Evolutionary conservation across 1,139 yeast genomes (phyloP).

Genomic region (Taiozyma sp.): DNA sequence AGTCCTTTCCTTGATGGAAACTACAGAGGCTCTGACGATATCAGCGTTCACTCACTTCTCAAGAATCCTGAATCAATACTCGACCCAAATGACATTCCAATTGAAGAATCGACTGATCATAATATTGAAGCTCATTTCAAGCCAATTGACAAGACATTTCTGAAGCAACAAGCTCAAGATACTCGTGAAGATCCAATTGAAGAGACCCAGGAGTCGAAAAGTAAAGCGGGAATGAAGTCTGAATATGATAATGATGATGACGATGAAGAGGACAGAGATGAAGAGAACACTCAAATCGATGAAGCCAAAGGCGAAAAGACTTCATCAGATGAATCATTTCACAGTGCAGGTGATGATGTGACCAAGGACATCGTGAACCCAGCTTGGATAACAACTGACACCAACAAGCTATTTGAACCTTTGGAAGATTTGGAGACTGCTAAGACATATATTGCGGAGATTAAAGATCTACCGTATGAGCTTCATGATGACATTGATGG

Average conservation of each 20-base stretch:
- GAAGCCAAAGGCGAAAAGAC: neutral
- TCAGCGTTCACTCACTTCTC: constrained; percentile 1
- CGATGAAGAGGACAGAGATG: neutral
- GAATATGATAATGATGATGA: neutral
- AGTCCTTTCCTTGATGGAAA: constrained; percentile 22
- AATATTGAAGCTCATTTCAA: constrained; percentile 10
- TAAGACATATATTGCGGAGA: constrained; percentile 28
- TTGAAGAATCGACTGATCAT: constrained; percentile 25
- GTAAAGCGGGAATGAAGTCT: neutral
- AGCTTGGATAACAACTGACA: constrained; percentile 26
- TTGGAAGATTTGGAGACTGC: constrained; percentile 38
- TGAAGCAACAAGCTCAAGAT: neutral
- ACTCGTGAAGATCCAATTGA: neutral
- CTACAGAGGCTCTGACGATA: constrained; percentile 15
- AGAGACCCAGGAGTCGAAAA: neutral
- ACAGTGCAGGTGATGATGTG: neutral
- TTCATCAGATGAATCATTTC: constrained; percentile 3
- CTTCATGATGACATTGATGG: constrained; percentile 54
- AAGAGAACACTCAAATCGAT: neutral
- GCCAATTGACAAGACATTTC: neutral
- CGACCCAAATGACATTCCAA: constrained; percentile 19
- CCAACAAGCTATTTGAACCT: constrained; percentile 31
- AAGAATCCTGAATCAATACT: constrained; percentile 5
- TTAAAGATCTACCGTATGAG: constrained; percentile 17
- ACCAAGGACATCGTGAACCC: neutral